phyloP scores from a whole-genome alignment of 2,329 filamentous ascomycete species.

The Thermothelomyces thermophilus region DNA sequence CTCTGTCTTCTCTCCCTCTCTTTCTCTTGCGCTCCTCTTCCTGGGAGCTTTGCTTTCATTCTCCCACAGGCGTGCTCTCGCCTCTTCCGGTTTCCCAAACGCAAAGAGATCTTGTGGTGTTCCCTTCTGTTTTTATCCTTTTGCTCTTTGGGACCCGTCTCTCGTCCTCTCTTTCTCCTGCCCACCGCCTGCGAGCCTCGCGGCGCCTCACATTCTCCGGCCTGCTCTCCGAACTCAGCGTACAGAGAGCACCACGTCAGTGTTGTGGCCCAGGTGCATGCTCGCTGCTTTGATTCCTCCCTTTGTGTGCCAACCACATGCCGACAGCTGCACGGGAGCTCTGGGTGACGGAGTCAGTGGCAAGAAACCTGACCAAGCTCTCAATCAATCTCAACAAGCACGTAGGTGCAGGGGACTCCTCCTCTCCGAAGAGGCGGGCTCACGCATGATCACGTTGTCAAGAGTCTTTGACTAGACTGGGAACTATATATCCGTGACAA shows the following conservation, averaged over 20 bases:
- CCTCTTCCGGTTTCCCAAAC: constrained; percentile 9
- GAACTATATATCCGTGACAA: not conserved
- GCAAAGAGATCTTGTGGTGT: too few species aligned
- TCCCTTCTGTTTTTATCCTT: constrained; percentile 15
- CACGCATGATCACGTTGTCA: not conserved
- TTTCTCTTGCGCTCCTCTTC: constrained; percentile 5
- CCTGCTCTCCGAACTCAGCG: not conserved
- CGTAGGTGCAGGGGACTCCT: not conserved
- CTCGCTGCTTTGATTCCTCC: not conserved
- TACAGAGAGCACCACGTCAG: not conserved
- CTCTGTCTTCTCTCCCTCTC: too few species aligned
- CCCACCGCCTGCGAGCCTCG: not conserved
- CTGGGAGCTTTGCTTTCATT: constrained; percentile 16
- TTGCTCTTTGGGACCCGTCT: constrained; percentile 11
- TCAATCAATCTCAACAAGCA: not conserved
- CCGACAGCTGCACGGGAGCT: not conserved
- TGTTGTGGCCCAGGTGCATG: not conserved
- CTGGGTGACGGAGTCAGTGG: not conserved
- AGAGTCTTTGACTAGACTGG: not conserved
- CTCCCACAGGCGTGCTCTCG: not conserved
- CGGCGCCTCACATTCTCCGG: not conserved
- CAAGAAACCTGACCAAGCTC: not conserved
- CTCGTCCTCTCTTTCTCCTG: constrained; percentile 7
- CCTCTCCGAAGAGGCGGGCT: not conserved
- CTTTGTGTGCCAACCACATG: not conserved